Evolutionary conservation across 306 rosid genomes (phyloP).

Genomic region (Castanopsis chinensis): DNA sequence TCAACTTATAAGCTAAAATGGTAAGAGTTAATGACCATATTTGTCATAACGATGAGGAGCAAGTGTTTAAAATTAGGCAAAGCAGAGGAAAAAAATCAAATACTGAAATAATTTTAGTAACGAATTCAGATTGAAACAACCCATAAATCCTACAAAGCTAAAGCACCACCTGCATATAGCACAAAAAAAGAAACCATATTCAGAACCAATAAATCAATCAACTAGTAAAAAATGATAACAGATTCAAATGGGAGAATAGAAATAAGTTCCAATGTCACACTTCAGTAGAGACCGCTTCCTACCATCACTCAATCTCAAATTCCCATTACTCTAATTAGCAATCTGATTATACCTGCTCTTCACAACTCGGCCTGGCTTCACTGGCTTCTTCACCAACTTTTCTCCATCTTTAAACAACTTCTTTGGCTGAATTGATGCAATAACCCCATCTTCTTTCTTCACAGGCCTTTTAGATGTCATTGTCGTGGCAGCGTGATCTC

Average conservation of each 20-base stretch:
- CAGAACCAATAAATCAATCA: no score
- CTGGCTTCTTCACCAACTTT: constrained; percentile 47
- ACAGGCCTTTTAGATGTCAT: constrained; percentile 38
- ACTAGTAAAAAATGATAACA: no score
- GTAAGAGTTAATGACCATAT: no score
- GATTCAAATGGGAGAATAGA: background rate
- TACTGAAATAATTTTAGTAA: no score
- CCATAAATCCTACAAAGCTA: no score
- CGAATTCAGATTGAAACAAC: no score
- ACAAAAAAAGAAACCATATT: no score
- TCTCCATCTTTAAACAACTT: constrained; percentile 72
- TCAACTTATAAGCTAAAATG: no score
- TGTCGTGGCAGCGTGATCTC: constrained; percentile 57
- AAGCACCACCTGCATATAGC: no score
- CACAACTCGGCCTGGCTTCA: constrained; percentile 68
- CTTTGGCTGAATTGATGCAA: constrained; percentile 58
- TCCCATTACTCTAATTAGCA: constrained; percentile 17
- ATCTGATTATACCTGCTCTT: constrained; percentile 70
- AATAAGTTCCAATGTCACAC: background rate
- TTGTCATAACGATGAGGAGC: no score
- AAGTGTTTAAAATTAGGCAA: no score
- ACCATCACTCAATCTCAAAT: constrained; percentile 35
- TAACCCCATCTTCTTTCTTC: constrained; percentile 53
- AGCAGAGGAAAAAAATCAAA: no score
- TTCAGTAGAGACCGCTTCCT: constrained; percentile 65